phyloP scores from a whole-genome alignment of 2,329 filamentous ascomycete genomes.

The Calonectria fujianensis region DNA sequence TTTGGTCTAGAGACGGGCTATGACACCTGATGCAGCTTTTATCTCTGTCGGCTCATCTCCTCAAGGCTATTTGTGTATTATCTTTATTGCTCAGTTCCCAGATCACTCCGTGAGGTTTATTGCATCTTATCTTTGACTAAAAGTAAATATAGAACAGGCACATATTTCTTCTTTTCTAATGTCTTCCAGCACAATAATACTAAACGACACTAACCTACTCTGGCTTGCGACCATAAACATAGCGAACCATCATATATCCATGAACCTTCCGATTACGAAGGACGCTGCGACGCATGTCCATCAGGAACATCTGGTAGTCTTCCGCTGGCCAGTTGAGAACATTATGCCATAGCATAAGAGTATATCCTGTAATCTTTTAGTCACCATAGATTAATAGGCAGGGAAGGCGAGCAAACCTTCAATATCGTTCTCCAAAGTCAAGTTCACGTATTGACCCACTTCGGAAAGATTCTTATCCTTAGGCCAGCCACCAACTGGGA shows the following conservation, averaged over 20 bases:
- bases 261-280: constrained; percentile 34
- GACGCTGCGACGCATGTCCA: constrained; percentile 31
- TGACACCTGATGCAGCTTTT: no score
- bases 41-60: no score
- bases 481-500: constrained; percentile 33
- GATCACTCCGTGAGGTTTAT: no score
- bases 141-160: no score
- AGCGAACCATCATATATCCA: constrained; percentile 38
- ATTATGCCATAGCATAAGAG: constrained; percentile 35
- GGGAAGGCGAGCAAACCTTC: neutral
- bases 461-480: constrained; percentile 35
- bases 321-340: constrained; percentile 34
- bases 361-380: constrained; percentile 26
- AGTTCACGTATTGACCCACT: constrained; percentile 28
- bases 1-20: no score
- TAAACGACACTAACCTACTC: neutral
- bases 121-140: no score
- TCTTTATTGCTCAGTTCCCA: no score
- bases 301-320: constrained; percentile 37
- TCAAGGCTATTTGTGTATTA: no score
- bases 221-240: constrained; percentile 28
- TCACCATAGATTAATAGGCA: no score
- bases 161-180: no score
- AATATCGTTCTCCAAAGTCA: constrained; percentile 38
- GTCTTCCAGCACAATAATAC: no score